Base-by-base conservation (phyloP, 495 filamentous ascomycete species). In the Penicillium verhagenii region DNA sequence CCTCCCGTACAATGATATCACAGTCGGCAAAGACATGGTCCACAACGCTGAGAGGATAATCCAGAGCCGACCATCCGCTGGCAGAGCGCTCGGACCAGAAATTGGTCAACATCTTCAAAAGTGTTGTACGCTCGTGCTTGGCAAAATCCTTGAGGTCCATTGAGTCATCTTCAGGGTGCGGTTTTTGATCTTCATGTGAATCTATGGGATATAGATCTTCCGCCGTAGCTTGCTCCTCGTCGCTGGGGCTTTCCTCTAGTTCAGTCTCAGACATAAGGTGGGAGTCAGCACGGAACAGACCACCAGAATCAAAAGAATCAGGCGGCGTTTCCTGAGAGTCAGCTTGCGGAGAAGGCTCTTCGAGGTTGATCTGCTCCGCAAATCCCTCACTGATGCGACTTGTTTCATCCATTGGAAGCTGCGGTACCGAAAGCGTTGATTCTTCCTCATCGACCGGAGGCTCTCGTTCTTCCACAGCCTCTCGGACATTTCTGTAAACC, bases 51-150 rank as follows among this genome's bases (percentile, higher is more conserved):
- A 96, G 79, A 10, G 95, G 95, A 63, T 97, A 99, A 20, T 97
- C 95, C 21, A 99, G 79, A 23, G 86, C 83, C n/a, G 89, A 78
- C 95, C 95, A 99, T 40, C 92, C 92, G 72, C 90, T 96, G 37
- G 95, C 91, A 19, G 94, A 97, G 39, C 94, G 85, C 67, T 97
- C 94, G 18, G 94, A 95, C 95, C 95, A 99, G 72, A 99, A 99
- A 53, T 92, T 96, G 9, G 88, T 92, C 48, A 99, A 76, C 78
- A 96, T 90, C 60, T 92, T 96, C 85, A 97, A 85, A 48, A 97
- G 80, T 18, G 91, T 96, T 51, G 83, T 90, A 61, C 91, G 90
- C 63, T 96, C 89, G 60, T 98, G 91, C 59, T 88, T 94, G 1
- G 91, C 91, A 13, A 98, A 76, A 53, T 96, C 92, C 25, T 84